These are phyloP conservation scores for Collybiopsis confluens DNA, from an alignment of 768 basidiomycete species.

Conservation along the genomic window DNA sequence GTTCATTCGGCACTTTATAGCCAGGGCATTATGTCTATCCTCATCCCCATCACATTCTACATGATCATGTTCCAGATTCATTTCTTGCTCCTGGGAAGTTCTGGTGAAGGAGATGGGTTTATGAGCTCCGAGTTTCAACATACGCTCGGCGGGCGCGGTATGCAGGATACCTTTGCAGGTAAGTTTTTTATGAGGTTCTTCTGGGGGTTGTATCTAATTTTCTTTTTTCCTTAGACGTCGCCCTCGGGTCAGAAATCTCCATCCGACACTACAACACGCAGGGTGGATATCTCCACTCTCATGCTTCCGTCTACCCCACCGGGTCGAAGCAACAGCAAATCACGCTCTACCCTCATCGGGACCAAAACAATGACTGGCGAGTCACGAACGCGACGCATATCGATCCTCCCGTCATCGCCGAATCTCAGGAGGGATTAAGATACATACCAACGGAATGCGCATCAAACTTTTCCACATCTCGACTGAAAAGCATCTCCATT, in stretches of 20 bases:
- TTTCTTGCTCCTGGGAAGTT: slow-evolving; percentile 81
- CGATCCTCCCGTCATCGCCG: slow-evolving; percentile 1
- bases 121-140: slow-evolving; percentile 99
- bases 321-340: slow-evolving; percentile 97
- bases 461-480: slow-evolving; percentile 78
- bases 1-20: slow-evolving; percentile 82
- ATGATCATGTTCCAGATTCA: slow-evolving; percentile 97
- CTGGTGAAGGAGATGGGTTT: slow-evolving; percentile 97
- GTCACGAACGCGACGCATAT: slow-evolving; percentile 69
- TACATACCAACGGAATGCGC: slow-evolving; percentile 63
- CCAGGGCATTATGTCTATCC: slow-evolving; percentile 89
- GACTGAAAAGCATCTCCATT: slow-evolving; percentile 88
- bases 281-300: slow-evolving; percentile 98
- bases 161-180: slow-evolving; percentile 85
- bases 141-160: slow-evolving; percentile 81
- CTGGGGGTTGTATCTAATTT: background rate
- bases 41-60: slow-evolving; percentile 82
- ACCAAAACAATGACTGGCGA: slow-evolving; percentile 92
- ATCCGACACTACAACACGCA: slow-evolving; percentile 95
- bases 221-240: slow-evolving; percentile 55
- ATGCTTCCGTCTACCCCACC: slow-evolving; percentile 81
- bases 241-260: slow-evolving; percentile 75
- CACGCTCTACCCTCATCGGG: slow-evolving; percentile 98
- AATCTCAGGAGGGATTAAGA: slow-evolving; percentile 37
- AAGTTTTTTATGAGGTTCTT: slow-evolving; percentile 19